Evolutionary conservation across 148 eudicot species (phyloP), one percentile per base, ranked within the genome.

Genomic region (Diospyros lotus): DNA sequence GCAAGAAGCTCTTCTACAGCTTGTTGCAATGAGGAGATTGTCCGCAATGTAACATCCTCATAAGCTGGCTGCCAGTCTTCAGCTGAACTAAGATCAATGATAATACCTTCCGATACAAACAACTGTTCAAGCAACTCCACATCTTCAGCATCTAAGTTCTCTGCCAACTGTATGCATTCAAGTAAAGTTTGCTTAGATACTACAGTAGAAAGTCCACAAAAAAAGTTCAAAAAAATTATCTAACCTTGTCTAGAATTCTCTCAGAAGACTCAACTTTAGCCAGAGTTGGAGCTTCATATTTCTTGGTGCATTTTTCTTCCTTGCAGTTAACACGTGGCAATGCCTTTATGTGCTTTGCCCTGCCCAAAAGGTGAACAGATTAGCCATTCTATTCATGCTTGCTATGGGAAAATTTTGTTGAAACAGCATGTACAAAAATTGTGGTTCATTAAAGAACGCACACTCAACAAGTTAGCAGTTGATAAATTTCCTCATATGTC

Each of bases 321-420:
- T 82, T 77, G 60, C 78, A 64, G 71, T 40, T 64, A 56, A 79
- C 69, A 72, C 77, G 84, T 13, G 83, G 80, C 40, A 76, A 75
- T 69, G 95, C 84, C 86, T 91, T 94, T 72, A 94, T 86, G 78
- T 94, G 98, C 77, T 87, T 91, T 68, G 98, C 98, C 85, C 98
- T 94, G 89, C 69, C 52, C 66, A 80, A 74, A 70, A 39, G 14
- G 63, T 79, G 48, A 56, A 75, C 44, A 71, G 51, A 9, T 48
- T 50, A 56, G 10, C 42, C 45, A 46, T 61, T 43, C 6, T 40
- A 10, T 42, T 58, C 15, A 62, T 71, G 51, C 13, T 2, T 28
- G 18, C n/a, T 28, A 40, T 5, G 73, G 63, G 51, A 28, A 73
- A 18, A 6, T 66, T 7, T 66, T 18, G 4, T 9, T 8, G 41